Evolutionary conservation across 371 early-diverging fungal species (phyloP), one percentile per base, ranked within the genome.

Genomic region (Sporodiniella umbellata): DNA sequence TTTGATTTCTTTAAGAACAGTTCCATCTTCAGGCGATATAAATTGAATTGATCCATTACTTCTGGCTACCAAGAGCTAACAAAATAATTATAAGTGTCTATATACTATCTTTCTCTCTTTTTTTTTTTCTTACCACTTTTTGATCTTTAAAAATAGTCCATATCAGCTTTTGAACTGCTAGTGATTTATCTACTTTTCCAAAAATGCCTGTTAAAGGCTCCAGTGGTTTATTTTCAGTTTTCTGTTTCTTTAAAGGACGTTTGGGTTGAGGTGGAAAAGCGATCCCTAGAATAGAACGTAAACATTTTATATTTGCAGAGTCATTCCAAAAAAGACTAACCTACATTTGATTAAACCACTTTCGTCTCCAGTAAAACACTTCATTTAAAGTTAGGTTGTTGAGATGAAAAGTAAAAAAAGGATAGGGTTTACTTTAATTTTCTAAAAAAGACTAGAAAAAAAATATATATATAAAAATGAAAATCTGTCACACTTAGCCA

Each of bases 291-390:
- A n/a, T 28, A n/a, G 25, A 1, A 21, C 4, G 35, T 18, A 11
- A 43, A 25, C 24, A 30, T 40, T 42, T 35, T 46, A 8, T 26
- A 22, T 7, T 11, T 42, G 40, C 17, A 50, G 7, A 28, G 10
- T 28, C 10, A 4, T 4, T 12, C 33, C 19, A 45, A 17, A 14
- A 7, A 23, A 28, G 10, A 7, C 0, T 30, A 33, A 19, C n/a
- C 54, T 71, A 81, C 85, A 71, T 72, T 90, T 90, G 39, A 87
- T 58, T 53, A 90, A 72, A 12, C 90, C 90, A 26, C 78, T 76
- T 58, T 90, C 89, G 68, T 90, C 90, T 33, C 89, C 88, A 22
- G 86, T 86, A 53, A 72, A 82, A 24, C 62, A 64, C 42, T 54
- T 63, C 77, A 70, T 73, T 33, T 33, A 12, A n/a, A 24, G 12